A percentile compares a stretch with the other conserved stretches of the same genome.
phyloP scores from a whole-genome alignment of 306 rosid genomes.

The Lagenaria siceraria region DNA sequence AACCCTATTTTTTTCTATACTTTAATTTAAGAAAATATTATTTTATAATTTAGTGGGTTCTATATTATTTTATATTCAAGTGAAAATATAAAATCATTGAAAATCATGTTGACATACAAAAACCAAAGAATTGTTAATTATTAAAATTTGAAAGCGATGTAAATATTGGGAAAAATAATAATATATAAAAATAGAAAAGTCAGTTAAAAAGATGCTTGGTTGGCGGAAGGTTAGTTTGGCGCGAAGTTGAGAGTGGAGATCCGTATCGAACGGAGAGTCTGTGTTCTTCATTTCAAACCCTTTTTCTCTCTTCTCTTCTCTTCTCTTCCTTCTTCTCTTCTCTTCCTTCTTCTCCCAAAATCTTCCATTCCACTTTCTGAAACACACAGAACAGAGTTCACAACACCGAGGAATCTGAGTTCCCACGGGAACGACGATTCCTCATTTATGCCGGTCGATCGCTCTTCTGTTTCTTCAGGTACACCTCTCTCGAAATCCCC shows the following conservation, averaged over 20 bases:
- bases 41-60: too few relatives aligned
- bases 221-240: not conserved
- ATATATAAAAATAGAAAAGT: not conserved
- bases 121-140: too few relatives aligned
- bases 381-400: not conserved
- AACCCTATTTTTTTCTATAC: too few relatives aligned
- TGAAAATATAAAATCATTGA: too few relatives aligned
- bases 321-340: not conserved
- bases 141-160: too few relatives aligned
- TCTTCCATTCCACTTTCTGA: not conserved
- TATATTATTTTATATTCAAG: too few relatives aligned
- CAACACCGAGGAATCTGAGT: slow-evolving; percentile 36
- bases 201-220: not conserved
- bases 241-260: slow-evolving; percentile 16
- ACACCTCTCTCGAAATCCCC: not conserved
- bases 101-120: too few relatives aligned
- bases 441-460: slow-evolving; percentile 18
- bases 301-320: not conserved
- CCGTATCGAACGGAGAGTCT: slow-evolving; percentile 33
- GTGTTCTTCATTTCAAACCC: not conserved
- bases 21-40: too few relatives aligned
- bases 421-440: slow-evolving; percentile 51
- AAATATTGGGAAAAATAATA: not conserved
- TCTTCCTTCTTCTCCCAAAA: not conserved
- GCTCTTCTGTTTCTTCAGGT: not conserved